Percentiles rank a stretch among this genome's conserved stretches.
Conservation (phyloP, 495 filamentous ascomycete genomes). For the Aspergillus nanangensis region DNA sequence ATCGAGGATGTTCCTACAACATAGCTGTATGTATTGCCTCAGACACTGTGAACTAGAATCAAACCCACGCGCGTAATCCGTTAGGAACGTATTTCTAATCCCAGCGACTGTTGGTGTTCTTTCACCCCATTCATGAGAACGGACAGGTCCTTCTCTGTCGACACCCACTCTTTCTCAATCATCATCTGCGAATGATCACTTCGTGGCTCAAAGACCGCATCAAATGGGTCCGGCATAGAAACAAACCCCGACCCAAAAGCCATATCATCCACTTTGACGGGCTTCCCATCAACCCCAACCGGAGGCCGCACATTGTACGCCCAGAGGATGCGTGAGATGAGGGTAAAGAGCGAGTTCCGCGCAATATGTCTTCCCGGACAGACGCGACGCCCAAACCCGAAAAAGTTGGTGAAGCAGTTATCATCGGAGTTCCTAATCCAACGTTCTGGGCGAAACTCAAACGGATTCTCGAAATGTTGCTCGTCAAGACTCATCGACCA, state of each 20-base stretch:
- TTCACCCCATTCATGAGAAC: slow-evolving; percentile 8
- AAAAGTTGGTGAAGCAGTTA: slow-evolving; percentile 7
- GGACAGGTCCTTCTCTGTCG: slow-evolving; percentile 15
- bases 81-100: not conserved
- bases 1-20: too few relatives aligned
- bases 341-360: slow-evolving; percentile 43
- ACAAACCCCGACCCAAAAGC: slow-evolving; percentile 14
- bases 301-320: slow-evolving; percentile 44
- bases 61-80: too few relatives aligned
- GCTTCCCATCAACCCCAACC: slow-evolving; percentile 24
- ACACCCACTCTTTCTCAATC: slow-evolving; percentile 19
- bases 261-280: slow-evolving; percentile 42
- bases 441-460: slow-evolving; percentile 40
- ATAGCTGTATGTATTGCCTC: too few relatives aligned
- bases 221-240: slow-evolving; percentile 13
- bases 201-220: slow-evolving; percentile 15
- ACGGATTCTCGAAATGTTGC: slow-evolving; percentile 28
- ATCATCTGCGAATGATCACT: slow-evolving; percentile 8
- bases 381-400: slow-evolving; percentile 17
- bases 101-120: slow-evolving; percentile 7
- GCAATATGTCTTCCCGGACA: slow-evolving; percentile 48
- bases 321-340: slow-evolving; percentile 48
- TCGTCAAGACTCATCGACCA: slow-evolving; percentile 42
- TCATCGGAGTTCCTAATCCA: slow-evolving; percentile 24
- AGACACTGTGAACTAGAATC: too few relatives aligned